Evolutionary conservation across 2,329 filamentous ascomycete genomes (phyloP).

Genomic region (Beauveria bassiana): DNA sequence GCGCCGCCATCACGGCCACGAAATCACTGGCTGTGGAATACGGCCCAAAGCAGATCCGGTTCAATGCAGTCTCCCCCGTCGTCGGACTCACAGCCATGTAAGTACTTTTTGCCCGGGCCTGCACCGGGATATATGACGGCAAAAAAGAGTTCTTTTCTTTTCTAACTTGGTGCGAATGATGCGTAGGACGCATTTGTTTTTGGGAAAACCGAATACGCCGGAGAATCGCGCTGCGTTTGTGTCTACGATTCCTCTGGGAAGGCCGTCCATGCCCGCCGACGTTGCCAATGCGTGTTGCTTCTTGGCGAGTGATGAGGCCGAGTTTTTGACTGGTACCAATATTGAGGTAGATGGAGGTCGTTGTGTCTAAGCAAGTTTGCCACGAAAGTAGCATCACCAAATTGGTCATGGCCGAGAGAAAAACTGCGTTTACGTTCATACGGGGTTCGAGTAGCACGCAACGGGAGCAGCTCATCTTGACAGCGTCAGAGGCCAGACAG

Average conservation of each 20-base stretch:
- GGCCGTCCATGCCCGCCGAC: constrained; percentile 52
- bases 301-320: constrained; percentile 62
- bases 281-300: constrained; percentile 65
- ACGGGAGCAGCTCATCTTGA: too few species aligned
- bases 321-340: constrained; percentile 66
- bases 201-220: constrained; percentile 54
- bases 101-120: constrained; percentile 13
- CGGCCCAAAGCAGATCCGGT: constrained; percentile 61
- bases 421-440: too few species aligned
- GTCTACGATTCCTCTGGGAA: constrained; percentile 45
- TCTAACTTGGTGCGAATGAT: background rate
- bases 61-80: constrained; percentile 64
- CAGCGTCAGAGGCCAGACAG: too few species aligned
- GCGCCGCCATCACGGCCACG: constrained; percentile 52
- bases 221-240: constrained; percentile 51
- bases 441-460: too few species aligned
- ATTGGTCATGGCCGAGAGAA: too few species aligned
- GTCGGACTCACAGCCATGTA: constrained; percentile 57
- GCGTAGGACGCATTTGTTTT: constrained; percentile 38
- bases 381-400: too few species aligned
- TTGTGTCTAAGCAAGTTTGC: constrained; percentile 16
- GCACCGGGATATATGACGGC: background rate
- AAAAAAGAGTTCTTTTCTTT: background rate
- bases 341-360: constrained; percentile 40
- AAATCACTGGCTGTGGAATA: constrained; percentile 63